Conservation (phyloP, 495 filamentous ascomycete genomes). For the Evernia prunastri region DNA sequence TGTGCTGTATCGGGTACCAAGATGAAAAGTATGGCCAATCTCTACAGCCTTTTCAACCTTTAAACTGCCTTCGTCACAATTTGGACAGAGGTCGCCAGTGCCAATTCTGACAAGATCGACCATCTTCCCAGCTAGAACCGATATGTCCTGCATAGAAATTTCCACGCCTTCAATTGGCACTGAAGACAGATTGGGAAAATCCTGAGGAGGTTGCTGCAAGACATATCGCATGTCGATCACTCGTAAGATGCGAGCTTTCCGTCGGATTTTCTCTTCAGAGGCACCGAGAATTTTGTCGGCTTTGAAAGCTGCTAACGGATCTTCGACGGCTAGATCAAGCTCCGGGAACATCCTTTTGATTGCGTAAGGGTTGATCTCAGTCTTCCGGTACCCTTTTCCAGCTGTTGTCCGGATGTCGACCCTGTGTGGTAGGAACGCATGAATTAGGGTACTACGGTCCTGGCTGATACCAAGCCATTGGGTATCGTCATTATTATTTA, state of each 20-base stretch:
- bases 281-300: not conserved
- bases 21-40: constrained; percentile 89
- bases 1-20: constrained; percentile 80
- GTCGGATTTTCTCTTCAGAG: not conserved
- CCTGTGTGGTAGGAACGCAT: constrained; percentile 56
- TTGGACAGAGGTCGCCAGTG: constrained; percentile 64
- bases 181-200: not conserved
- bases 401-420: constrained; percentile 21
- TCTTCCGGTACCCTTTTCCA: constrained; percentile 28
- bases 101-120: constrained; percentile 58
- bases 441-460: constrained; percentile 58
- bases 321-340: constrained; percentile 63
- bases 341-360: constrained; percentile 62
- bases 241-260: not conserved
- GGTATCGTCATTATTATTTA: not conserved
- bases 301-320: constrained; percentile 34
- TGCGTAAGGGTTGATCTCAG: constrained; percentile 63
- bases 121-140: not conserved
- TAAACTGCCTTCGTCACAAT: constrained; percentile 59
- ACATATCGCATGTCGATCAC: constrained; percentile 7
- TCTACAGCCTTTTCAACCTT: constrained; percentile 69
- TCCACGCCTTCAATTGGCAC: constrained; percentile 1
- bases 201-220: not conserved
- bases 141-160: not conserved
- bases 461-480: constrained; percentile 63